These are phyloP conservation scores for Malus sylvestris DNA, from an alignment of 306 rosid species.

Conservation along the genomic window DNA sequence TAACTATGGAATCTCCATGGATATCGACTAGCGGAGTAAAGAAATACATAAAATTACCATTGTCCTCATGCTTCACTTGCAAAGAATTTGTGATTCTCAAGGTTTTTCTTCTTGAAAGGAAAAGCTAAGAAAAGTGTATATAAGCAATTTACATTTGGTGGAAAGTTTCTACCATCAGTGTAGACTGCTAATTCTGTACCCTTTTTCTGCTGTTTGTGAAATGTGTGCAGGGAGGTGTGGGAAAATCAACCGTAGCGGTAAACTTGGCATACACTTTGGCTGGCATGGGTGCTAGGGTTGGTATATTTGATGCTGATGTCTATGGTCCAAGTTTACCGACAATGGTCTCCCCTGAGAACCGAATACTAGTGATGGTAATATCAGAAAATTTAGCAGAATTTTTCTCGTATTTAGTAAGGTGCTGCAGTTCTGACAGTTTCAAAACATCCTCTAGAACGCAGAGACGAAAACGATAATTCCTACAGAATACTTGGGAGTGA, in stretches of 20 bases:
- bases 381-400: constrained; percentile 2
- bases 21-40: too few relatives aligned
- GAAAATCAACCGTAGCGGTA: constrained; percentile 94
- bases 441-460: constrained; percentile 49
- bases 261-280: constrained; percentile 94
- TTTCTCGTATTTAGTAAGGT: constrained; percentile 15
- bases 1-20: too few relatives aligned
- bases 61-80: neutral
- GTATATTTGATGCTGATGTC: constrained; percentile 95
- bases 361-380: constrained; percentile 72
- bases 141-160: too few relatives aligned
- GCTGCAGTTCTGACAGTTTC: constrained; percentile 21
- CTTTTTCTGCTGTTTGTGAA: constrained; percentile 7
- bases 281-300: constrained; percentile 98
- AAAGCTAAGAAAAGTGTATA: too few relatives aligned
- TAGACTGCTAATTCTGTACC: neutral
- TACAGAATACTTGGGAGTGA: constrained; percentile 89
- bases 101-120: too few relatives aligned
- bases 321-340: constrained; percentile 99
- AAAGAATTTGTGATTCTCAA: too few relatives aligned
- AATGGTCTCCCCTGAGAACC: constrained; percentile 97
- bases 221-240: constrained; percentile 83
- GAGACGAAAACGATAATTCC: constrained; percentile 84
- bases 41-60: neutral
- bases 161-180: too few relatives aligned